Evolutionary conservation across 2,329 filamentous ascomycete species (phyloP), one percentile per base, ranked within the genome.

Genomic region (Penicillium sp.): DNA sequence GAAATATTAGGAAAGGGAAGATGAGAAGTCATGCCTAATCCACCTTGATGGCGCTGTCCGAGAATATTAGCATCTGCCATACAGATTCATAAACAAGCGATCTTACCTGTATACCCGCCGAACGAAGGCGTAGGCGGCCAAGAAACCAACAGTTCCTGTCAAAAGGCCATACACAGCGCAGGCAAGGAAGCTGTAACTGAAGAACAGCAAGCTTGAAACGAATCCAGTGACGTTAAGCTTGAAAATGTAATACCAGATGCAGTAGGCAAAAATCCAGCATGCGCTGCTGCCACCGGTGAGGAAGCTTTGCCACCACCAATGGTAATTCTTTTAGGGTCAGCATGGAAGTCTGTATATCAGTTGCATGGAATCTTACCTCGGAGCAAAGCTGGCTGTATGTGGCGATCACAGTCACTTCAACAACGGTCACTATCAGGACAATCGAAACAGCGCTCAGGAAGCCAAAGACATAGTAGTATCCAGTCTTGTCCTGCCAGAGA

Each of bases 301-400:
- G 76, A 96, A 94, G 48, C 88, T 90, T 71, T 90, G 88, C 90
- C 90, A 95, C 89, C 89, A 94, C 91, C 91, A 96, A 70, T 90
- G 83, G 74, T 94, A 88, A 72, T 95, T 92, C 81, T 84, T 45
- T 8, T 24, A 45, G 18, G 38, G 16, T 56, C 16, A 50, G 55
- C 21, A 40, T 27, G 7, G 29, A 16, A 27, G 32, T 24, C 31
- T 29, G 16, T 14, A 22, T 11, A 42, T 6, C 16, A 31, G 18
- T n/a, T 1, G 7, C 31, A 11, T 27, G 22, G 36, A 18, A n/a
- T 61, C 74, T 62, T 72, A 83, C 82, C 78, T 95, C 91, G 1
- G 85, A 81, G 75, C 90, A 93, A 16, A 96, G 83, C 74, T 90
- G 88, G 45, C 89, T 83, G 72, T 96, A 95, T 14, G 91, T 88